Evolutionary conservation across 2,329 filamentous ascomycete species (phyloP).

Genomic region (Aspergillus chevalieri): DNA sequence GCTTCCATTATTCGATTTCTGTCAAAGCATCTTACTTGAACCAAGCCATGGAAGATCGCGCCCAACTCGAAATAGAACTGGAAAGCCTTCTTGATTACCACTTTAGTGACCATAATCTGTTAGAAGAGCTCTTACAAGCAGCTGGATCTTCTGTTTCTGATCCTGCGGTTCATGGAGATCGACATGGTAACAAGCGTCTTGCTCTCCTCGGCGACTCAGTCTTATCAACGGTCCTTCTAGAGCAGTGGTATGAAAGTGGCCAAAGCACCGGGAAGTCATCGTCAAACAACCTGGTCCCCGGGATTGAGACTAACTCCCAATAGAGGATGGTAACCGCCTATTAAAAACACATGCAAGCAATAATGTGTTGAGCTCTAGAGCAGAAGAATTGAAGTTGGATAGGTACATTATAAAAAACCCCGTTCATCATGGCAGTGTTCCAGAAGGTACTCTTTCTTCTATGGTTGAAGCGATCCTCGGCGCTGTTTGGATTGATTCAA

Average conservation of each 20-base stretch:
- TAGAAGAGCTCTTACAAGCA: slow-evolving; percentile 1
- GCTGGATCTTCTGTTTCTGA: slow-evolving; percentile 1
- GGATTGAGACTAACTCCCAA: slow-evolving; percentile 1
- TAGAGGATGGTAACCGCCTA: neutral
- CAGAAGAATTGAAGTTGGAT: neutral
- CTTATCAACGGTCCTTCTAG: neutral
- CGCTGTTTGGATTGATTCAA: too few relatives aligned
- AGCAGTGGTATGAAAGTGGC: neutral
- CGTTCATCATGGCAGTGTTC: neutral
- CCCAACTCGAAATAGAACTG: too few relatives aligned
- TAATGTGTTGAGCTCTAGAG: neutral
- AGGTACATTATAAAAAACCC: neutral
- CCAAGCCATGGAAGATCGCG: too few relatives aligned
- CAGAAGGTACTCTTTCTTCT: too few relatives aligned
- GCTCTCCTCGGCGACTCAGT: slow-evolving; percentile 1
- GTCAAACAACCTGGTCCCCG: neutral
- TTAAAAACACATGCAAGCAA: neutral
- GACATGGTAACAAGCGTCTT: slow-evolving; percentile 1
- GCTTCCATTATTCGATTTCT: too few relatives aligned
- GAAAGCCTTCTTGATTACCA: too few relatives aligned
- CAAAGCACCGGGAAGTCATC: slow-evolving; percentile 1
- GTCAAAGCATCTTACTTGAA: too few relatives aligned
- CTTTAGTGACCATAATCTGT: neutral
- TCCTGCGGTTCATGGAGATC: neutral
- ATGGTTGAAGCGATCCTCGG: too few relatives aligned